Conservation (phyloP, 768 basidiomycete species). For the Suillus luteus region DNA sequence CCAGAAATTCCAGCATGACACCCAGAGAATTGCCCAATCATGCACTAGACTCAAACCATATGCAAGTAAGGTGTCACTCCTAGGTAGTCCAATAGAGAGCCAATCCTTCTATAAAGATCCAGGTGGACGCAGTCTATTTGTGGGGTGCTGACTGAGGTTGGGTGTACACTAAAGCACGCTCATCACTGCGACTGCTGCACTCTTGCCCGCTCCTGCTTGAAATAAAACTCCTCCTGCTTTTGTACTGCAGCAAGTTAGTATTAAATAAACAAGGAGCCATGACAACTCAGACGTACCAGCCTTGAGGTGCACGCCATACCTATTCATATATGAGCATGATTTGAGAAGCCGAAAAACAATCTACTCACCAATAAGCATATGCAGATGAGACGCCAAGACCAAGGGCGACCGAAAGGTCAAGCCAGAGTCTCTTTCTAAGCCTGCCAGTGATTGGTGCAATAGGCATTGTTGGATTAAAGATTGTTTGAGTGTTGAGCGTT, state of each 20-base stretch:
- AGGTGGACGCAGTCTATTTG: not conserved
- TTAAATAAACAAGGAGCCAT: conserved; percentile 1
- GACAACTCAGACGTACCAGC: conserved; percentile 48
- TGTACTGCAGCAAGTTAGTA: conserved; percentile 55
- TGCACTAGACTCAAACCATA: not conserved
- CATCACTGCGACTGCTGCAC: conserved; percentile 15
- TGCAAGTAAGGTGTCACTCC: not conserved
- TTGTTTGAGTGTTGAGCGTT: conserved; percentile 22
- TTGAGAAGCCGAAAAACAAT: conserved; percentile 17
- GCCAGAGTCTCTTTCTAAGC: conserved; percentile 91
- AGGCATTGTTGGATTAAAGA: conserved; percentile 52
- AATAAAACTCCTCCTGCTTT: conserved; percentile 82
- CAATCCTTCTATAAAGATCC: not conserved
- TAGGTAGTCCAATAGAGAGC: not conserved
- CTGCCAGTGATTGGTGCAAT: conserved; percentile 92
- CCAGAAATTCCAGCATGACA: not conserved
- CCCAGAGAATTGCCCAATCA: not conserved
- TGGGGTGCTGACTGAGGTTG: not conserved
- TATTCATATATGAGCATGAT: conserved; percentile 37
- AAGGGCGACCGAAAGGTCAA: conserved; percentile 73
- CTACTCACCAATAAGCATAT: conserved; percentile 82
- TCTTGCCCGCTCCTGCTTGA: conserved; percentile 74
- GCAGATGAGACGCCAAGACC: conserved; percentile 76
- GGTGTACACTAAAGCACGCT: not conserved
- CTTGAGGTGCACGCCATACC: conserved; percentile 85